phyloP scores from a whole-genome alignment of 192 early-diverging fungal genomes.

The Entrophospora sp. region DNA sequence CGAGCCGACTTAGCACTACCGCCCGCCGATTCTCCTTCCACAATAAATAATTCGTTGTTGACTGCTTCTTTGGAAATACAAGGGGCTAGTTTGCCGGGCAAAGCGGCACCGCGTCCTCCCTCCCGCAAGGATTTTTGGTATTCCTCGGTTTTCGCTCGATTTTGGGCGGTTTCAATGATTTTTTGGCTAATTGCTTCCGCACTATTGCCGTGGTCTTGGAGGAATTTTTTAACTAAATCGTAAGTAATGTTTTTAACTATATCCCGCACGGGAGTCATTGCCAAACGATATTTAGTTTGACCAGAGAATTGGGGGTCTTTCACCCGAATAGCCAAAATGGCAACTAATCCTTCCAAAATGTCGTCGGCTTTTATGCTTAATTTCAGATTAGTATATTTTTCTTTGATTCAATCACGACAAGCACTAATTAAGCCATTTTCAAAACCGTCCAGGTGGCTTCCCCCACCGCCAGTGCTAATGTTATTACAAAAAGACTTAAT shows the following conservation, averaged over 20 bases:
- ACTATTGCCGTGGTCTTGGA: constrained; percentile 7
- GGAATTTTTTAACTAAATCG: constrained; percentile 10
- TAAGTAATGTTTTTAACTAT: constrained; percentile 4
- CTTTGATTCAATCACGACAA: constrained; percentile 9
- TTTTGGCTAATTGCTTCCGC: constrained; percentile 8
- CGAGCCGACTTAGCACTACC: constrained; percentile 7
- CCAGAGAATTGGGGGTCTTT: constrained; percentile 5
- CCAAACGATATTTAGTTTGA: not conserved
- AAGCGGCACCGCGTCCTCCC: not conserved
- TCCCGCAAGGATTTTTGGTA: constrained; percentile 3
- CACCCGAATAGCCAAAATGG: not conserved
- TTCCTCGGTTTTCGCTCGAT: not conserved
- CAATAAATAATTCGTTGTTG: constrained; percentile 8
- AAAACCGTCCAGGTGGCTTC: constrained; percentile 5
- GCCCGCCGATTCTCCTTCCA: constrained; percentile 9
- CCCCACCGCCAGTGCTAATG: constrained; percentile 3
- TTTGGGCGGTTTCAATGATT: constrained; percentile 6
- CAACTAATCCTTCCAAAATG: not conserved
- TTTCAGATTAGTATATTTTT: not conserved
- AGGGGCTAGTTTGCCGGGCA: not conserved
- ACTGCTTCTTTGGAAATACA: not conserved
- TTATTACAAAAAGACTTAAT: constrained; percentile 11
- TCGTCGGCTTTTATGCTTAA: not conserved
- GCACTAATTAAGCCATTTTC: constrained; percentile 13
- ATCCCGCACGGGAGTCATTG: not conserved